Conservation (phyloP, 192 early-diverging fungal genomes). For the Spizellomyces punctatus region DNA sequence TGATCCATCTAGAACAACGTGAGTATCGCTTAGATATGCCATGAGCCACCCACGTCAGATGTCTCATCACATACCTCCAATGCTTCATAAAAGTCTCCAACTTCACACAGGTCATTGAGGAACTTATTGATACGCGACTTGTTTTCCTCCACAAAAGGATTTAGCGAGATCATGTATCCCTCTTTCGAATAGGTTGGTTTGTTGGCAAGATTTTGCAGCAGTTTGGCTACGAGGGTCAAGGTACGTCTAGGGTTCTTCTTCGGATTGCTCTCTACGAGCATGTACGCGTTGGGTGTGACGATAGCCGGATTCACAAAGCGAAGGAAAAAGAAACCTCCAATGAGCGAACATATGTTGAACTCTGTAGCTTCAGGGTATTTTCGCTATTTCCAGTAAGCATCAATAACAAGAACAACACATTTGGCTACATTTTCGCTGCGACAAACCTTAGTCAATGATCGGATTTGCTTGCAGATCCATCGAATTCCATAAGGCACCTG, state of each 20-base stretch:
- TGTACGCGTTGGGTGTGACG: conserved; percentile 93
- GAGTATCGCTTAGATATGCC: too few species aligned
- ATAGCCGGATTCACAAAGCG: conserved; percentile 98
- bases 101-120: conserved; percentile 90
- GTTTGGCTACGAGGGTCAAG: conserved; percentile 91
- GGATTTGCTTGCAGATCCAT: conserved; percentile 99
- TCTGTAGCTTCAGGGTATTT: conserved; percentile 91
- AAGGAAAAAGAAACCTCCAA: conserved; percentile 97
- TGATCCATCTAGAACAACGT: conserved; percentile 78
- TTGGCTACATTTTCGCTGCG: conserved; percentile 8
- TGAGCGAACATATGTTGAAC: conserved; percentile 86
- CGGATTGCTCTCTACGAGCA: conserved; percentile 84
- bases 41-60: too few species aligned
- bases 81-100: conserved; percentile 92
- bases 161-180: conserved; percentile 84
- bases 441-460: conserved; percentile 75
- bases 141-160: conserved; percentile 90
- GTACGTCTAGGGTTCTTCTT: conserved; percentile 80
- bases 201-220: conserved; percentile 95
- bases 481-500: conserved; percentile 94
- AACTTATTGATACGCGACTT: conserved; percentile 84
- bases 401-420: conserved; percentile 4
- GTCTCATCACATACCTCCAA: conserved; percentile 58
- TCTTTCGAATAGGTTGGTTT: conserved; percentile 91
- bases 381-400: conserved; percentile 40